Evolutionary conservation across 306 rosid species (phyloP), one percentile per base, ranked within the genome.

Genomic region (Macrotyloma uniflorum): DNA sequence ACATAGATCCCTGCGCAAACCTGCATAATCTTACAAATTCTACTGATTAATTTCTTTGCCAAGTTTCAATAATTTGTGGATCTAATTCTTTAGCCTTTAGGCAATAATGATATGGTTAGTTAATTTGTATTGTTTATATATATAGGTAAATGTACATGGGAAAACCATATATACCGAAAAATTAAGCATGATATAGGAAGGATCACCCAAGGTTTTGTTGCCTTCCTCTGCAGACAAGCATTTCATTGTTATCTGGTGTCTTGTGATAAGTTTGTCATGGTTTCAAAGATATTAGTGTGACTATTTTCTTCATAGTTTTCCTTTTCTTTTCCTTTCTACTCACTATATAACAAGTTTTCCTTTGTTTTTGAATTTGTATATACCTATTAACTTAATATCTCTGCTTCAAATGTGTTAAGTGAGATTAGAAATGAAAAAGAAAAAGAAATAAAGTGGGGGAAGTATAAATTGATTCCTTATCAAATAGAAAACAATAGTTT

Each of bases 121-220:
- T 72, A 57, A 59, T 70, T 58, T 77, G 3, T 71, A 67, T 65
- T 64, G 30, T 71, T 68, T 72, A 62, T 77, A 54, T 77, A 50
- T 78, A 67, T 75, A 81, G 87, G 78, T 83, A 83, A 75, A 28
- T 89, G 88, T 89, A 87, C 78, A 86, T 79, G 84, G 78, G 76
- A 72, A 84, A 82, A 74, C 83, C 81, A 80, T 79, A 66, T 72
- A 67, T 66, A 26, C 64, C 79, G 30, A 59, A 38, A 51, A 77
- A 63, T 80, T 72, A 76, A 83, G 38, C 67, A 74, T 43, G 57
- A 5, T 67, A 72, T 59, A 83, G 90, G 87, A 82, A 71, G 84
- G 88, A 70, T 81, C 86, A 78, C 65, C 81, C 58, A 81, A 89
- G 88, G 87, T 82, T 72, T 57, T 84, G 76, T 59, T 38, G 71